Percentiles rank a stretch among this genome's conserved stretches.
These are phyloP conservation scores for Pythium scleroteichum DNA, from an alignment of 352 stramenopile genomes.

Conservation along the genomic window DNA sequence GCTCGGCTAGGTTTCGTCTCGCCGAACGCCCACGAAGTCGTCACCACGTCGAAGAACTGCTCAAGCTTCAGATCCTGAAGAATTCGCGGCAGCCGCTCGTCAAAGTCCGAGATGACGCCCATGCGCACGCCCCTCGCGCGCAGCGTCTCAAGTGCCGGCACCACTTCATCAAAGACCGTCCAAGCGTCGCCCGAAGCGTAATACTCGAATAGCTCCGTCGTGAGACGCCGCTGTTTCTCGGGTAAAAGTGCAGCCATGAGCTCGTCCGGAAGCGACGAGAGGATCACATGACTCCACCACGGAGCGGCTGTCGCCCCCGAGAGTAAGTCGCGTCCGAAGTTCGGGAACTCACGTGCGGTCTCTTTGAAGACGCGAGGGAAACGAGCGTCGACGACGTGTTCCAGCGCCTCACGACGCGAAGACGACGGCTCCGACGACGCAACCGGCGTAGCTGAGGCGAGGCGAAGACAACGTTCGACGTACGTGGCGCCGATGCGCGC, in stretches of 20 bases:
- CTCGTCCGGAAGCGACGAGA: constrained; percentile 38
- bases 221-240: constrained; percentile 29
- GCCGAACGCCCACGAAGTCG: constrained; percentile 55
- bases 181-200: constrained; percentile 55
- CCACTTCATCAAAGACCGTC: constrained; percentile 60
- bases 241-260: constrained; percentile 19
- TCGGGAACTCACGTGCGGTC: constrained; percentile 32
- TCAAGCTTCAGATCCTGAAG: constrained; percentile 44
- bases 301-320: constrained; percentile 29
- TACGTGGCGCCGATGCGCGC: constrained; percentile 52
- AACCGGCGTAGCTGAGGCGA: constrained; percentile 4
- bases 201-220: constrained; percentile 50
- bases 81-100: constrained; percentile 60
- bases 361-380: constrained; percentile 37
- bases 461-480: constrained; percentile 40
- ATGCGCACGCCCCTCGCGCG: constrained; percentile 28
- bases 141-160: constrained; percentile 42
- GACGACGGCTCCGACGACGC: constrained; percentile 27
- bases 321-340: constrained; percentile 41
- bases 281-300: constrained; percentile 66
- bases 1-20: constrained; percentile 49
- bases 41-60: constrained; percentile 53
- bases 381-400: constrained; percentile 15
- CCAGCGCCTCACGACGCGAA: constrained; percentile 9
- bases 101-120: constrained; percentile 80